Evolutionary conservation across 140 eudicot genomes (phyloP).

Genomic region (Flaveria floridana): DNA sequence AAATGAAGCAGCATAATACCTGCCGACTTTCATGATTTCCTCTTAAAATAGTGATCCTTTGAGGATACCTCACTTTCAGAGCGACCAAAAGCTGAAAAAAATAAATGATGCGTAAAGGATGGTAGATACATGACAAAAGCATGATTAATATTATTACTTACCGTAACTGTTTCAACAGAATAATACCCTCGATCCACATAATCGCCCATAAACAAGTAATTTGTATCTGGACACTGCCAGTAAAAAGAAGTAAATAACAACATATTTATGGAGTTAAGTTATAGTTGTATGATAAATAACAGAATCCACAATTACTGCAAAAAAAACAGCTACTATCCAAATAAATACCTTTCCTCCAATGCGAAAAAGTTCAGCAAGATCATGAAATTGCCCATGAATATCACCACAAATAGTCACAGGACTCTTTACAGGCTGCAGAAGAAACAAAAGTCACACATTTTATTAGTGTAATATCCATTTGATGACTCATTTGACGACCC

Average conservation of each 20-base stretch:
- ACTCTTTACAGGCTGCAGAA: conserved; percentile 82
- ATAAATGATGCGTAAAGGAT: not conserved
- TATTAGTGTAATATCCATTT: conserved; percentile 2
- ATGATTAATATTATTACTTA: conserved; percentile 33
- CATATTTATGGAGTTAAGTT: conserved; percentile 1
- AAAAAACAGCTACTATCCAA: too few species aligned
- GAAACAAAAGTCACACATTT: not conserved
- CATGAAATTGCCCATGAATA: conserved; percentile 89
- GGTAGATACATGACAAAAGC: not conserved
- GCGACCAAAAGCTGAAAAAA: conserved; percentile 70
- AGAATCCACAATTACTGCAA: not conserved
- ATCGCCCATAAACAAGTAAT: conserved; percentile 21
- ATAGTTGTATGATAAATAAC: not conserved
- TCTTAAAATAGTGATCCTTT: conserved; percentile 68
- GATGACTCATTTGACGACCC: not conserved
- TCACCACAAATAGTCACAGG: conserved; percentile 92
- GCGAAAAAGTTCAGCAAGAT: conserved; percentile 82
- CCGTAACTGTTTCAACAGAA: conserved; percentile 78
- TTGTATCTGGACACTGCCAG: conserved; percentile 61
- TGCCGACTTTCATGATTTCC: conserved; percentile 91
- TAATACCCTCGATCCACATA: conserved; percentile 69
- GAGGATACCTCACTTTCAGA: conserved; percentile 70
- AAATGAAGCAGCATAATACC: conserved; percentile 36
- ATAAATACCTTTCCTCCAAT: conserved; percentile 78
- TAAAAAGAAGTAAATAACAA: not conserved